Conservation (phyloP, 441 rosid species). For the Isatis lusitanica region DNA sequence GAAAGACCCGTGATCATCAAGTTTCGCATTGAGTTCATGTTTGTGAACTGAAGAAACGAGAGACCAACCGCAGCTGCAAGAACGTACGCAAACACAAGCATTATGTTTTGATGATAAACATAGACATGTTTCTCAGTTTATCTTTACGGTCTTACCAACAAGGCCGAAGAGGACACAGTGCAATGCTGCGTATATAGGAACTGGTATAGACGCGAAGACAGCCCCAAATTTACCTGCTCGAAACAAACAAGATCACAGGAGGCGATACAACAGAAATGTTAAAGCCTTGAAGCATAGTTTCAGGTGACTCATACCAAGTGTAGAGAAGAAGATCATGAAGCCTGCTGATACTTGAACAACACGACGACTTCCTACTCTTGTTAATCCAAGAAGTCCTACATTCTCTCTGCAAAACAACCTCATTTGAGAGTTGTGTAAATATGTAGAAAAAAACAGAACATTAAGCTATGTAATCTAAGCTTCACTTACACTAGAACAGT, state of each 20-base stretch:
- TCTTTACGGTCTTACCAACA: slow-evolving; percentile 42
- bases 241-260: neutral
- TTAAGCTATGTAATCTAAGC: neutral
- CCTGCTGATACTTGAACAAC: slow-evolving; percentile 76
- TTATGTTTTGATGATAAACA: neutral
- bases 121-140: neutral
- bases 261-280: neutral
- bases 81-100: neutral
- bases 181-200: slow-evolving; percentile 66
- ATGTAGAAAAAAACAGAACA: neutral
- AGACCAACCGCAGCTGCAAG: slow-evolving; percentile 65
- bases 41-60: slow-evolving; percentile 79
- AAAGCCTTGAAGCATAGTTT: neutral
- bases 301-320: slow-evolving; percentile 41
- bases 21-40: slow-evolving; percentile 76
- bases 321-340: slow-evolving; percentile 77
- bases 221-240: slow-evolving; percentile 76
- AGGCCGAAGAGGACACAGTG: slow-evolving; percentile 67
- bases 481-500: slow-evolving; percentile 66
- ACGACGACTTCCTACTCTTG: slow-evolving; percentile 66
- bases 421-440: neutral
- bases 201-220: slow-evolving; percentile 74
- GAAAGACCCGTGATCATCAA: slow-evolving; percentile 60
- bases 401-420: slow-evolving; percentile 52
- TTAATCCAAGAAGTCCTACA: slow-evolving; percentile 68